Percentiles rank a stretch among this genome's conserved stretches.
phyloP scores from a whole-genome alignment of 192 early-diverging fungal species.

The Thamnidium elegans region DNA sequence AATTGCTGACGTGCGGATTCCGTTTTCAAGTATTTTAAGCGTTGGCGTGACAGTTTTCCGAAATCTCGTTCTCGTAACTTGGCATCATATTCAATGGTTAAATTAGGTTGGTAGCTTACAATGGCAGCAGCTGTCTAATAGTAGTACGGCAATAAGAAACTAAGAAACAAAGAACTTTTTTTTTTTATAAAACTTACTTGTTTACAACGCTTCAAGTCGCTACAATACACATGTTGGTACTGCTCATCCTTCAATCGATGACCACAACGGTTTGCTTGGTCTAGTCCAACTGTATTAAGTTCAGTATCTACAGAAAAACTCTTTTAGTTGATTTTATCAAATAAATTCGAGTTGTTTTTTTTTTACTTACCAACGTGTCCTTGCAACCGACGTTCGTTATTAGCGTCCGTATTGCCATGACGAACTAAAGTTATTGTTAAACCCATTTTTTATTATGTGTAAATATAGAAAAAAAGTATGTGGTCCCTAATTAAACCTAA shows the following conservation, averaged over 20 bases:
- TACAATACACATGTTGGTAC: constrained; percentile 25
- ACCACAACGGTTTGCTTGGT: constrained; percentile 23
- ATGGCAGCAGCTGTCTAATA: constrained; percentile 26
- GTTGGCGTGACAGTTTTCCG: constrained; percentile 19
- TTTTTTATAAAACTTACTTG: constrained; percentile 23
- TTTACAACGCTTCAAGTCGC: constrained; percentile 25
- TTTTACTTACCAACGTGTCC: constrained; percentile 34
- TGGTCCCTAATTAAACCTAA: no score
- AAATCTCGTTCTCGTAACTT: constrained; percentile 24
- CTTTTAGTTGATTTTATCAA: no score
- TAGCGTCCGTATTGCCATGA: constrained; percentile 39
- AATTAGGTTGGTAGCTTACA: constrained; percentile 2
- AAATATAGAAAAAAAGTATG: no score
- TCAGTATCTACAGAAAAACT: constrained; percentile 24
- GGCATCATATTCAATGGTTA: background rate
- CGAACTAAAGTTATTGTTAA: constrained; percentile 25
- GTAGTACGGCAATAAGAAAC: no score
- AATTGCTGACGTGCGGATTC: background rate
- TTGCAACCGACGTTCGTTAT: constrained; percentile 26
- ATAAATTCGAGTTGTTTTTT: no score
- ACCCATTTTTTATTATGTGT: no score
- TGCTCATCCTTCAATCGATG: constrained; percentile 16
- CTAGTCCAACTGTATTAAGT: constrained; percentile 14
- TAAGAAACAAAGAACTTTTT: background rate
- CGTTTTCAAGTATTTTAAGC: background rate